Percentiles rank a stretch among this genome's conserved stretches.
These are phyloP conservation scores for Marasmius sp. DNA, from an alignment of 1,284 basidiomycete species.

Conservation along the genomic window DNA sequence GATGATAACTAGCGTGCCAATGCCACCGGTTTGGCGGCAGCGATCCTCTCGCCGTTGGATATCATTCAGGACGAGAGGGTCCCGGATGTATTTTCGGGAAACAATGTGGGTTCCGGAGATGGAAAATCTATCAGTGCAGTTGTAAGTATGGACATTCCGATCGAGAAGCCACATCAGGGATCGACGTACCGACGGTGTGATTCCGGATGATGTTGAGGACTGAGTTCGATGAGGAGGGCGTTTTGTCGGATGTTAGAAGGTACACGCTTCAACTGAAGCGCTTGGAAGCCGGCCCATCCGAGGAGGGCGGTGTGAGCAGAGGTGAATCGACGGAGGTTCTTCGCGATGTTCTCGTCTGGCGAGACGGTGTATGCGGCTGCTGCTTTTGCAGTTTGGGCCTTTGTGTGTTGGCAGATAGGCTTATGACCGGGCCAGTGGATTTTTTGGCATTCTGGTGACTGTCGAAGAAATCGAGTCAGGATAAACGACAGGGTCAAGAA, in stretches of 20 bases:
- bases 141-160: no score
- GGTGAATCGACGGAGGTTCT: slow-evolving; percentile 73
- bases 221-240: slow-evolving; percentile 69
- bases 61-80: slow-evolving; percentile 70
- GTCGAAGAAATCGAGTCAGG: slow-evolving; percentile 9
- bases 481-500: slow-evolving; percentile 5
- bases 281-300: slow-evolving; percentile 79
- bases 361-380: slow-evolving; percentile 28
- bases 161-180: no score
- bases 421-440: slow-evolving; percentile 75
- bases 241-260: slow-evolving; percentile 74
- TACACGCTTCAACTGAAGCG: slow-evolving; percentile 71
- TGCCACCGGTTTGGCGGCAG: slow-evolving; percentile 67
- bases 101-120: slow-evolving; percentile 69
- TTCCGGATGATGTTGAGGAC: slow-evolving; percentile 52
- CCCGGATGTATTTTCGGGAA: slow-evolving; percentile 64
- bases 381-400: slow-evolving; percentile 44
- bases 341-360: slow-evolving; percentile 63
- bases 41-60: slow-evolving; percentile 76
- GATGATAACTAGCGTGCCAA: slow-evolving; percentile 70
- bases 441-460: slow-evolving; percentile 78
- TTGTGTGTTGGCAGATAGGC: slow-evolving; percentile 74
- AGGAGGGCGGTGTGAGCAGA: slow-evolving; percentile 65
- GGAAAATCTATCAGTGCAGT: slow-evolving; percentile 51
- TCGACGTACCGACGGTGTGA: slow-evolving; percentile 59